Base-by-base conservation (phyloP, 495 filamentous ascomycete genomes). In the Lepidopterella palustris region DNA sequence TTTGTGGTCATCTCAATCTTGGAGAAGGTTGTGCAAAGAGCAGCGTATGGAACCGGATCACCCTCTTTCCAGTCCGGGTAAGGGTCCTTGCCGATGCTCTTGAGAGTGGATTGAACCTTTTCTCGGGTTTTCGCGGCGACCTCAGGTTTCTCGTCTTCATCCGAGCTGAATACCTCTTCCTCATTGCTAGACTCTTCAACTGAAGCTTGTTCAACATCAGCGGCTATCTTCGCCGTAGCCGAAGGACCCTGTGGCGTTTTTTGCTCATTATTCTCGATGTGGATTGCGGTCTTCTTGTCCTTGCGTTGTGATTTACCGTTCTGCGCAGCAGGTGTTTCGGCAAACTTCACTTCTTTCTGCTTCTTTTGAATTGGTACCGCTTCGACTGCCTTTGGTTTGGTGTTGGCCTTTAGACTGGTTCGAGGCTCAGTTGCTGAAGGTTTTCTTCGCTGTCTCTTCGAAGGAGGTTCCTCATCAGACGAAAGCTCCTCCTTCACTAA, bases 31-130 rank as follows among this genome's bases (percentile, higher is more conserved):
- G 84, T 90, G 69, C 93, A 97, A 23, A 98, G 80, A 32, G 95
- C 93, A 26, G 92, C 95, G 64, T 97, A 98, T 10, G 93, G 93
- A 0, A 96, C 89, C 26, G 92, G 89, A 42, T 88, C 82, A 29
- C 90, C 91, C 20, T 86, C 72, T 68, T 89, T 85, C 93, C 93
- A 98, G 72, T 98, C 92, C 4, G 91, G 90, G 74, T 92, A 97
- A 45, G 88, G 87, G 71, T 95, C 88, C 60, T 89, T 87, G 10
- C 76, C 76, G 54, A 74, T 80, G 21, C 78, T 80, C 47, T 81
- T 78, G 29, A 97, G 72, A 4, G 84, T 87, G 2, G 84, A 83
- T 66, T 97, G 92, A n/a, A 93, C 81, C 65, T 88, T 88, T 67
- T 92, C 82, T 28, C 90, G 84, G 10, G 83, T 85, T 73, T 93